Conservation (phyloP, 2,329 filamentous ascomycete species). For the Fusarium graminum region DNA sequence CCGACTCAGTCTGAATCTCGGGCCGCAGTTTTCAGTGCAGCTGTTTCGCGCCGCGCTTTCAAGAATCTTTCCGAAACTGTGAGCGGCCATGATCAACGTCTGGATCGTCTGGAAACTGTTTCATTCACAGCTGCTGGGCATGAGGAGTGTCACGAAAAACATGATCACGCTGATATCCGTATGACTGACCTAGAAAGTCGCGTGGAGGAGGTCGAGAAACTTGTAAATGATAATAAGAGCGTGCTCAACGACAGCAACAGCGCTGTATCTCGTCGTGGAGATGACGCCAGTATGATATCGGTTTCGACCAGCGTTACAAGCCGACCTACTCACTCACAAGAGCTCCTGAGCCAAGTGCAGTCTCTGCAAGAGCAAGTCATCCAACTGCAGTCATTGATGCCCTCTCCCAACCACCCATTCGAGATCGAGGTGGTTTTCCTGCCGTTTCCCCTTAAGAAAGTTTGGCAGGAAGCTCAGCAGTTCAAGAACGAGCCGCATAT, state of each 20-base stretch:
- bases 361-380: slow-evolving; percentile 64
- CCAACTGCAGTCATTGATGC: slow-evolving; percentile 70
- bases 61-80: slow-evolving; percentile 66
- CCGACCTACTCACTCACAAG: slow-evolving; percentile 57
- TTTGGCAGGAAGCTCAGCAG: slow-evolving; percentile 66
- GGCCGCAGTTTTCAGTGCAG: slow-evolving; percentile 35
- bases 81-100: slow-evolving; percentile 71
- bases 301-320: slow-evolving; percentile 59
- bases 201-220: slow-evolving; percentile 70
- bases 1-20: slow-evolving; percentile 51
- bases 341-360: slow-evolving; percentile 65
- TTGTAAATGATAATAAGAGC: slow-evolving; percentile 60
- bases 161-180: slow-evolving; percentile 75
- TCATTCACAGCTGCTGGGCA: slow-evolving; percentile 76
- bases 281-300: slow-evolving; percentile 63
- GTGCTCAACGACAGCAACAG: slow-evolving; percentile 62
- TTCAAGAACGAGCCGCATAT: slow-evolving; percentile 59
- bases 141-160: slow-evolving; percentile 76
- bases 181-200: slow-evolving; percentile 77
- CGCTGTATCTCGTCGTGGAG: slow-evolving; percentile 54
- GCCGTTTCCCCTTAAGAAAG: slow-evolving; percentile 72
- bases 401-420: slow-evolving; percentile 75
- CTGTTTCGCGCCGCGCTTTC: slow-evolving; percentile 55
- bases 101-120: slow-evolving; percentile 76
- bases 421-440: slow-evolving; percentile 81